phyloP scores from a whole-genome alignment of 495 filamentous ascomycete species.

The Lepraria neglecta region DNA sequence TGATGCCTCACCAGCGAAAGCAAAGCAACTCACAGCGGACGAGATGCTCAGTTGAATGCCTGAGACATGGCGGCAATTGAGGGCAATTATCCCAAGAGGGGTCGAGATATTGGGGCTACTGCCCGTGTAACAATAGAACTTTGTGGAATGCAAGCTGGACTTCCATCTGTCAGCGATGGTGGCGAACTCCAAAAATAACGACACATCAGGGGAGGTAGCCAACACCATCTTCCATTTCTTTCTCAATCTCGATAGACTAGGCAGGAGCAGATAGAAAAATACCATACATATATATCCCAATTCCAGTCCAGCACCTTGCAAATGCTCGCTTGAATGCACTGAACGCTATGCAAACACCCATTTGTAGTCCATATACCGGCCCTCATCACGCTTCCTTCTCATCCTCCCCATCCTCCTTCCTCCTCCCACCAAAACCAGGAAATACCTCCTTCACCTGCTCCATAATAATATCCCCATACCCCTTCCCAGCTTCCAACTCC shows the following conservation, averaged over 20 bases:
- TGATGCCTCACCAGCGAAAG: no score
- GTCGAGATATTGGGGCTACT: no score
- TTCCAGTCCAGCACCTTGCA: not conserved
- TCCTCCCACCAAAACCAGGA: slow-evolving; percentile 43
- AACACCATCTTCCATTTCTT: not conserved
- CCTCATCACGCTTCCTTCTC: slow-evolving; percentile 5
- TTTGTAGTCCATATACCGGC: not conserved
- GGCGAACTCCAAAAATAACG: not conserved
- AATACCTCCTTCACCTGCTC: slow-evolving; percentile 76
- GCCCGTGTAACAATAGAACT: no score
- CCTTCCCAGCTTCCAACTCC: slow-evolving; percentile 68
- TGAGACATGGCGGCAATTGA: no score
- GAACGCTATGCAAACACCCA: not conserved
- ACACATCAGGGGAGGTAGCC: not conserved
- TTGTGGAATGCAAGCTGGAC: no score
- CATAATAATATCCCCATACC: slow-evolving; percentile 73
- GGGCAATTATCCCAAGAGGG: no score
- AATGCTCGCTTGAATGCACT: not conserved
- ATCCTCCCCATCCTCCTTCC: slow-evolving; percentile 26
- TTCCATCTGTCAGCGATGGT: not conserved
- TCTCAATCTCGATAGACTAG: not conserved
- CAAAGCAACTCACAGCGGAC: no score
- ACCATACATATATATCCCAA: not conserved
- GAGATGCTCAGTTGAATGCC: no score
- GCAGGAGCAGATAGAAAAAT: slow-evolving; percentile 2